Evolutionary conservation across 2,329 filamentous ascomycete genomes (phyloP).

Genomic region (Fusarium solani-melongenae): DNA sequence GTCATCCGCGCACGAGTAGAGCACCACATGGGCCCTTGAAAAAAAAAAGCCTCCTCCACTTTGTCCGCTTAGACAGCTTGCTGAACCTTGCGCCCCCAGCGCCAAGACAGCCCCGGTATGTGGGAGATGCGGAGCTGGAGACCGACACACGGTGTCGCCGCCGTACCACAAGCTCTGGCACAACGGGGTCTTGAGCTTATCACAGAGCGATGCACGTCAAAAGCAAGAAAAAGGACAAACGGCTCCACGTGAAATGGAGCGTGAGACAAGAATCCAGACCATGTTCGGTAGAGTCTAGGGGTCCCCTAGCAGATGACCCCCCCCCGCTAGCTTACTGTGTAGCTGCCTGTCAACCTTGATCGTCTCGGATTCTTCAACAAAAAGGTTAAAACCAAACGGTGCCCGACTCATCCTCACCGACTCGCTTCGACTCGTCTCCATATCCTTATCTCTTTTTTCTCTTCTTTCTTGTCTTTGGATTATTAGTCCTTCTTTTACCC

Average conservation of each 20-base stretch:
- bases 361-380: neutral
- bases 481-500: neutral
- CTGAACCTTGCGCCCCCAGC: neutral
- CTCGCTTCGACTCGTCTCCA: neutral
- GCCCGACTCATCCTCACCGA: constrained; percentile 1
- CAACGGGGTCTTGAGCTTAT: neutral
- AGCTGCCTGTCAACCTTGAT: constrained; percentile 1
- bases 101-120: neutral
- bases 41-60: neutral
- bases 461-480: neutral
- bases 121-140: neutral
- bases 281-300: neutral
- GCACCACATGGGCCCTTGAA: neutral
- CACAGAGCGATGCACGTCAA: neutral
- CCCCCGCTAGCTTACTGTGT: neutral
- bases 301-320: constrained; percentile 3
- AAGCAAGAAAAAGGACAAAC: neutral
- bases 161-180: neutral
- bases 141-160: neutral
- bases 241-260: constrained; percentile 1
- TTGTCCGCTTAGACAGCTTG: neutral
- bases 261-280: neutral
- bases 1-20: neutral
- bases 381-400: neutral
- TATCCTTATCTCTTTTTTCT: neutral